Evolutionary conservation across 352 stramenopile genomes (phyloP).

Genomic region (Elongisporangium senticosum): DNA sequence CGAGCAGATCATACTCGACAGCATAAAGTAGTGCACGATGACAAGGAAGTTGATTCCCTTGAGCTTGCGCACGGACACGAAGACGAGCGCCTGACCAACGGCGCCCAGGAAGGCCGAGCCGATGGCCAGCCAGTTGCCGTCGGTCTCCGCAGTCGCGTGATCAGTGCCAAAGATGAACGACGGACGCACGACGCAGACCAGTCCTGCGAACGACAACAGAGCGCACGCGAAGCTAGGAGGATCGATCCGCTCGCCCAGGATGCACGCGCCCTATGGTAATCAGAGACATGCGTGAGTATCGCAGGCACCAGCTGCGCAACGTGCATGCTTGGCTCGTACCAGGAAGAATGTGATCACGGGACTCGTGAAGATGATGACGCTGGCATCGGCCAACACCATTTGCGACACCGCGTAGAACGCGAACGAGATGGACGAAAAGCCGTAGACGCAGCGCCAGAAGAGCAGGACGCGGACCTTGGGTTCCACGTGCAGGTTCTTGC

Average conservation of each 20-base stretch:
- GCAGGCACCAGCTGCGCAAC: conserved; percentile 1
- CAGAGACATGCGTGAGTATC: conserved; percentile 17
- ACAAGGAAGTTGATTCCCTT: conserved; percentile 49
- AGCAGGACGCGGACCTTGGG: conserved; percentile 49
- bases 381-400: conserved; percentile 74
- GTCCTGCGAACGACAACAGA: conserved; percentile 26
- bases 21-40: conserved; percentile 79
- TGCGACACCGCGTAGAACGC: conserved; percentile 74
- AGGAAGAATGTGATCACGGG: conserved; percentile 72
- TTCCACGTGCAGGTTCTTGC: conserved; percentile 42
- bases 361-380: conserved; percentile 68
- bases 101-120: conserved; percentile 46
- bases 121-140: conserved; percentile 48
- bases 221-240: conserved; percentile 26
- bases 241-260: conserved; percentile 41
- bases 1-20: conserved; percentile 45
- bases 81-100: conserved; percentile 63
- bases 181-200: conserved; percentile 47
- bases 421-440: conserved; percentile 70
- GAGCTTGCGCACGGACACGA: conserved; percentile 60
- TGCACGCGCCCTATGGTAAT: conserved; percentile 25
- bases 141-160: conserved; percentile 27
- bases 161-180: conserved; percentile 37
- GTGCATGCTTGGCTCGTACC: conserved; percentile 17
- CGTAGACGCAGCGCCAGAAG: conserved; percentile 56